A percentile compares a stretch with the other conserved stretches of the same genome.
Evolutionary conservation across 2,329 filamentous ascomycete species (phyloP).

Genomic region (Monilinia fructigena): DNA sequence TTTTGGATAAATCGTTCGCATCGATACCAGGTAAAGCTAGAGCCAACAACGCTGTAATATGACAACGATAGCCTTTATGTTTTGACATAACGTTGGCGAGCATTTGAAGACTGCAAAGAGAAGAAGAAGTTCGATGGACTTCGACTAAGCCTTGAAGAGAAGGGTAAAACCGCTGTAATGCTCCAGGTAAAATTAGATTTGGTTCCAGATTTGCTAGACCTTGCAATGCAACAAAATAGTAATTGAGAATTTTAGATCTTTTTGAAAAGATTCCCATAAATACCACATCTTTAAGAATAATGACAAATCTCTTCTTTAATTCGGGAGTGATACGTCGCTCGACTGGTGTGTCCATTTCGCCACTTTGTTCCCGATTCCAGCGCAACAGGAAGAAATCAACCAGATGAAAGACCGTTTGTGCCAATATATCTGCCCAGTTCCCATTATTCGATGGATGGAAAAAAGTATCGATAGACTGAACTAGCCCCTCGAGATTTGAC

Average conservation of each 20-base stretch:
- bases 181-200: constrained; percentile 85
- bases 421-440: constrained; percentile 82
- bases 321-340: constrained; percentile 76
- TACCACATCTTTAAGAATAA: constrained; percentile 84
- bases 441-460: constrained; percentile 98
- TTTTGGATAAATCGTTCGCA: constrained; percentile 96
- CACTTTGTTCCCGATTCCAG: constrained; percentile 93
- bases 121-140: constrained; percentile 93
- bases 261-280: constrained; percentile 99
- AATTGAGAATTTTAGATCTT: constrained; percentile 86
- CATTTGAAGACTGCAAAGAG: constrained; percentile 86
- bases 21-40: constrained; percentile 93
- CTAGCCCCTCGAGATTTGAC: constrained; percentile 81
- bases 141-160: constrained; percentile 95
- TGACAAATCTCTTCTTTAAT: constrained; percentile 86
- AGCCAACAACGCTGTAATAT: constrained; percentile 90
- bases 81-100: constrained; percentile 87
- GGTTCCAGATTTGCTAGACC: constrained; percentile 89
- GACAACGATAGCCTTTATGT: constrained; percentile 94
- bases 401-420: constrained; percentile 87
- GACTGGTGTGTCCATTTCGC: constrained; percentile 81
- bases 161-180: constrained; percentile 92
- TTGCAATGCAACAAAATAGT: constrained; percentile 86
- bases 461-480: constrained; percentile 96
- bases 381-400: constrained; percentile 96